Evolutionary conservation across 495 filamentous ascomycete species (phyloP).

Genomic region (Penicillium antarcticum): DNA sequence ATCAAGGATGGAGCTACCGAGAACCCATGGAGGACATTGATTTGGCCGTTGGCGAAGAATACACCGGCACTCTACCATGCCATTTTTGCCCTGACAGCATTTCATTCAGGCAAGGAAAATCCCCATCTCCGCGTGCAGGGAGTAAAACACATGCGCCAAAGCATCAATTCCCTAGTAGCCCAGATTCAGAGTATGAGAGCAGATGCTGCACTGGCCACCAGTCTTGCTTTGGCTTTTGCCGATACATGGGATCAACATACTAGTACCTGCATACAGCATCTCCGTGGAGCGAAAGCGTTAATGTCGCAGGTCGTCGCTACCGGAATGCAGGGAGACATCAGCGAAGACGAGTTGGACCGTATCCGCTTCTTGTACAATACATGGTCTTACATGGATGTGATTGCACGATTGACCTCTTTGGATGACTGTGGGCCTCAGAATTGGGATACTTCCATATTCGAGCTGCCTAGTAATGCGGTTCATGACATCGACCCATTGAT

Average conservation of each 20-base stretch:
- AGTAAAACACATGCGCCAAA: slow-evolving; percentile 69
- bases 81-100: slow-evolving; percentile 70
- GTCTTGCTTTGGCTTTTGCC: slow-evolving; percentile 69
- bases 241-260: slow-evolving; percentile 78
- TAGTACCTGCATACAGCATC: slow-evolving; percentile 70
- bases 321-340: slow-evolving; percentile 30
- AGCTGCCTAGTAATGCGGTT: slow-evolving; percentile 38
- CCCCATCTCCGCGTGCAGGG: slow-evolving; percentile 60
- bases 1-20: slow-evolving; percentile 67
- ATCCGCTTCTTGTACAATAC: slow-evolving; percentile 73
- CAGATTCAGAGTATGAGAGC: slow-evolving; percentile 59
- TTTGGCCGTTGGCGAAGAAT: slow-evolving; percentile 68
- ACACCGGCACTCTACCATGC: slow-evolving; percentile 73
- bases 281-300: slow-evolving; percentile 65
- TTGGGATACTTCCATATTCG: slow-evolving; percentile 44
- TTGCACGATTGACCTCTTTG: slow-evolving; percentile 68
- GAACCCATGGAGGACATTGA: slow-evolving; percentile 73
- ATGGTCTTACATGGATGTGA: slow-evolving; percentile 81
- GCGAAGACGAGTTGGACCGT: slow-evolving; percentile 46
- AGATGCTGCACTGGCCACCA: slow-evolving; percentile 71
- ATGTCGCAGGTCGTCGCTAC: slow-evolving; percentile 55
- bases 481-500: slow-evolving; percentile 71
- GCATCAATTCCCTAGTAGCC: slow-evolving; percentile 55
- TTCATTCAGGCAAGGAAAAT: slow-evolving; percentile 63
- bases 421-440: slow-evolving; percentile 55